Conservation (phyloP, 1,139 yeast species). For the Candida sojae region DNA sequence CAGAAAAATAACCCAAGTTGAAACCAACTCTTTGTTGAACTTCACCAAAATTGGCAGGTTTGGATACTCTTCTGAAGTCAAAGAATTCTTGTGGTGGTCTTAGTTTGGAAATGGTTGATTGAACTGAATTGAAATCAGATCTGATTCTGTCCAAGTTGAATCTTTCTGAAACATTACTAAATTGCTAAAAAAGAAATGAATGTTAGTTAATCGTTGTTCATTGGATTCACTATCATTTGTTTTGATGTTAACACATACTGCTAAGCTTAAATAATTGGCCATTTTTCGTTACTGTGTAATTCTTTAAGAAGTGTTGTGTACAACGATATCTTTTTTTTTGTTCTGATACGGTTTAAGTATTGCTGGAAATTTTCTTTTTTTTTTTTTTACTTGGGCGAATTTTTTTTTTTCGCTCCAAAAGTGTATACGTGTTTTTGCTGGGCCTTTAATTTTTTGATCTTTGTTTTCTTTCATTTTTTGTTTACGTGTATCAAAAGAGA, state of each 20-base stretch:
- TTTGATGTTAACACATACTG: slow-evolving; percentile 8
- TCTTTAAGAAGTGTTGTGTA: background rate
- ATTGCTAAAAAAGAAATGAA: slow-evolving; percentile 7
- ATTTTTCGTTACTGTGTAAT: background rate
- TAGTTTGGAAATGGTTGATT: slow-evolving; percentile 67
- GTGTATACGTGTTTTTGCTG: background rate
- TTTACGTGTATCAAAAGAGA: background rate
- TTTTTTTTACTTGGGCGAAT: background rate
- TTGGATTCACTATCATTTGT: background rate
- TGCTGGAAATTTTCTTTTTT: slow-evolving; percentile 1
- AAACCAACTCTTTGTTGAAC: slow-evolving; percentile 84
- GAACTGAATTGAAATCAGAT: slow-evolving; percentile 44
- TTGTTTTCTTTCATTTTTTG: too few species aligned
- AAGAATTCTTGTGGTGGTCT: slow-evolving; percentile 93
- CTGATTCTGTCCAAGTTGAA: slow-evolving; percentile 54
- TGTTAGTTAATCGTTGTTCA: slow-evolving; percentile 8
- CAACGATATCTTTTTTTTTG: background rate
- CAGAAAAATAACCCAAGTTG: slow-evolving; percentile 83
- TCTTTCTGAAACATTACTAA: slow-evolving; percentile 40
- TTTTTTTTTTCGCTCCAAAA: background rate
- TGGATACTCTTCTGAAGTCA: slow-evolving; percentile 84
- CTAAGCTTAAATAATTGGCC: slow-evolving; percentile 12
- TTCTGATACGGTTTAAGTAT: background rate
- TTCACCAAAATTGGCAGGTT: slow-evolving; percentile 88
- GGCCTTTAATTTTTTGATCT: background rate